Evolutionary conservation across 352 stramenopile genomes (phyloP).

Genomic region (Phytophthora citrophthora): DNA sequence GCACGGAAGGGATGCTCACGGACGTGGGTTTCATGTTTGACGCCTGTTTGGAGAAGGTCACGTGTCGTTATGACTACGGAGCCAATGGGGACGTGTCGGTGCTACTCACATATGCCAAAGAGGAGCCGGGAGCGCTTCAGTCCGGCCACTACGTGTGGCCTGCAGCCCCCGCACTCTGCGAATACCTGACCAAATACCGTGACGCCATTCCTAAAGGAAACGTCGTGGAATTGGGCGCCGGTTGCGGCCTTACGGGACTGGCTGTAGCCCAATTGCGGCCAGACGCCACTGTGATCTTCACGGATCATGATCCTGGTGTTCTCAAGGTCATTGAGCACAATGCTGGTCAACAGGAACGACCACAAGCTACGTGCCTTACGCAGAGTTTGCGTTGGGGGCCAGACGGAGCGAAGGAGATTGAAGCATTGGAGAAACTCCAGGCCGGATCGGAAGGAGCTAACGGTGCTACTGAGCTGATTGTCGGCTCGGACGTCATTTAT

Average conservation of each 20-base stretch:
- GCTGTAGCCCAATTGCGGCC: conserved; percentile 68
- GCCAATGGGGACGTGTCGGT: conserved; percentile 59
- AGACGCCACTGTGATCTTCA: conserved; percentile 73
- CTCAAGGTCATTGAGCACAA: conserved; percentile 86
- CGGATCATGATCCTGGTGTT: conserved; percentile 82
- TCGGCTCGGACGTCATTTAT: conserved; percentile 85
- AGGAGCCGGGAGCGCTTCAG: conserved; percentile 60
- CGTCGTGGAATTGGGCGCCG: conserved; percentile 75
- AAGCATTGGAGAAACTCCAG: conserved; percentile 46
- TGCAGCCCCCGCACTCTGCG: conserved; percentile 67
- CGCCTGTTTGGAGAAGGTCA: conserved; percentile 68
- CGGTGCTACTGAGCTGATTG: conserved; percentile 52
- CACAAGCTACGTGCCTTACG: conserved; percentile 62
- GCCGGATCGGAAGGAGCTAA: conserved; percentile 9
- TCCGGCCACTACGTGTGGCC: conserved; percentile 76
- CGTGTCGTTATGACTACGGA: conserved; percentile 68
- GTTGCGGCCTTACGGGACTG: conserved; percentile 69
- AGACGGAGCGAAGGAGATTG: conserved; percentile 62
- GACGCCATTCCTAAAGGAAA: conserved; percentile 56
- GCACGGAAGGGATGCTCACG: conserved; percentile 47
- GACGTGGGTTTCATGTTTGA: conserved; percentile 79
- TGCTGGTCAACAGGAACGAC: conserved; percentile 55
- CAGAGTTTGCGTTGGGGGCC: conserved; percentile 72
- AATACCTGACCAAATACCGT: conserved; percentile 60
- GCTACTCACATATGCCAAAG: conserved; percentile 74